Conservation (phyloP, 495 filamentous ascomycete genomes). For the Pseudevernia furfuracea region DNA sequence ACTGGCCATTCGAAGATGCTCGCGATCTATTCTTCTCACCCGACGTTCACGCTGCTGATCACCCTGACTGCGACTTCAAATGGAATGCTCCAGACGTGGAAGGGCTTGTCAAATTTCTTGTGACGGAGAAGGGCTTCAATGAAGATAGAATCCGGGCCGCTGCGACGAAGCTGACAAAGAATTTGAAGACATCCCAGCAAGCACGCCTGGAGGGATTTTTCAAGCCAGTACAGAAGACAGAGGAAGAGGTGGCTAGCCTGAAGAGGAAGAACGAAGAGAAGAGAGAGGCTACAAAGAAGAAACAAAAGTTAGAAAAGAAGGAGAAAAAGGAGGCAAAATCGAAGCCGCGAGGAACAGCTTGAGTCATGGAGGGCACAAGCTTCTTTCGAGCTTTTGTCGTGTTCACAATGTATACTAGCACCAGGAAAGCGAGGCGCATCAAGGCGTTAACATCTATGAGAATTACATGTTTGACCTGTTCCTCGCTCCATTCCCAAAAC, state of each 20-base stretch:
- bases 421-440: neutral
- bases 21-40: constrained; percentile 85
- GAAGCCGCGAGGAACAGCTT: constrained; percentile 68
- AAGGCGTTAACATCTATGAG: neutral
- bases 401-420: neutral
- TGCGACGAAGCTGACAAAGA: constrained; percentile 72
- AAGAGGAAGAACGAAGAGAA: constrained; percentile 94
- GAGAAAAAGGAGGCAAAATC: constrained; percentile 82
- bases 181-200: constrained; percentile 81
- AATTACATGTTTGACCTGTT: neutral
- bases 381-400: neutral
- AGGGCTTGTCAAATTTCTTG: constrained; percentile 79
- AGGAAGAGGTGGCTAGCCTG: constrained; percentile 67
- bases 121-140: constrained; percentile 89
- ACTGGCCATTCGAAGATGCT: constrained; percentile 91
- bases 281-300: constrained; percentile 83
- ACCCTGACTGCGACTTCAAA: constrained; percentile 89
- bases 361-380: constrained; percentile 3
- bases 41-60: constrained; percentile 75
- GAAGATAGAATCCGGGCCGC: constrained; percentile 82
- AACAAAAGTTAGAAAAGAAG: constrained; percentile 78
- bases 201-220: constrained; percentile 95
- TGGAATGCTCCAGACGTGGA: constrained; percentile 92
- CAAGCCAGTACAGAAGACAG: constrained; percentile 83
- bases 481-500: neutral